Evolutionary conservation across 1,284 basidiomycete genomes (phyloP).

Genomic region (Trichosporon sp.): DNA sequence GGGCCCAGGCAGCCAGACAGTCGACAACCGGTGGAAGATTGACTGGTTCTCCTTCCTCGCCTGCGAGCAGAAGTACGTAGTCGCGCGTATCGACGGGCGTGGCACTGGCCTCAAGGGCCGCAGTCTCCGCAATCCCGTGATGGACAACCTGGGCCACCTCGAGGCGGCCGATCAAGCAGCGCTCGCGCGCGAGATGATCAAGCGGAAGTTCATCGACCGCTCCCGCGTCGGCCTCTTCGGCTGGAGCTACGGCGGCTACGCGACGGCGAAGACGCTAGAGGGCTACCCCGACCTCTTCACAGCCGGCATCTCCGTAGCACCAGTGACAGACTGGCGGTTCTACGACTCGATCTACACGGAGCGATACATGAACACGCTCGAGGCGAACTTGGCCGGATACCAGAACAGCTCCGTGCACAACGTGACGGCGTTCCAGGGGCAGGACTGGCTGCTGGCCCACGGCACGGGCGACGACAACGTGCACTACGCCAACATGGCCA

Average conservation of each 20-base stretch:
- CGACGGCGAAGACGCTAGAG: constrained; percentile 86
- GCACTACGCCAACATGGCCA: constrained; percentile 84
- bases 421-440: constrained; percentile 70
- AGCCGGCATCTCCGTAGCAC: constrained; percentile 56
- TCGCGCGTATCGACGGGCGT: constrained; percentile 84
- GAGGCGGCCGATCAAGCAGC: constrained; percentile 84
- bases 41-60: constrained; percentile 87
- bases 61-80: constrained; percentile 73
- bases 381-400: constrained; percentile 74
- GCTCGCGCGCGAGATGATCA: constrained; percentile 56
- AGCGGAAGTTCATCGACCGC: constrained; percentile 50
- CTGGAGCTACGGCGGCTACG: constrained; percentile 92
- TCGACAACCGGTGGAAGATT: constrained; percentile 60
- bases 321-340: constrained; percentile 76
- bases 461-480: constrained; percentile 92
- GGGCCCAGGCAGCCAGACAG: constrained; percentile 77
- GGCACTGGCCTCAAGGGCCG: constrained; percentile 89
- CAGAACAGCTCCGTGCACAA: constrained; percentile 74
- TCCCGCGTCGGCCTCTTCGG: constrained; percentile 89
- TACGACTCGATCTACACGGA: constrained; percentile 71
- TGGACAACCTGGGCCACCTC: constrained; percentile 74
- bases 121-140: constrained; percentile 71
- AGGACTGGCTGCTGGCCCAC: constrained; percentile 77
- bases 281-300: constrained; percentile 76
- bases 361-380: constrained; percentile 87